Percentiles rank a stretch among this genome's conserved stretches.
phyloP scores from a whole-genome alignment of 140 eudicot species.

The Ambrosia hybrid region DNA sequence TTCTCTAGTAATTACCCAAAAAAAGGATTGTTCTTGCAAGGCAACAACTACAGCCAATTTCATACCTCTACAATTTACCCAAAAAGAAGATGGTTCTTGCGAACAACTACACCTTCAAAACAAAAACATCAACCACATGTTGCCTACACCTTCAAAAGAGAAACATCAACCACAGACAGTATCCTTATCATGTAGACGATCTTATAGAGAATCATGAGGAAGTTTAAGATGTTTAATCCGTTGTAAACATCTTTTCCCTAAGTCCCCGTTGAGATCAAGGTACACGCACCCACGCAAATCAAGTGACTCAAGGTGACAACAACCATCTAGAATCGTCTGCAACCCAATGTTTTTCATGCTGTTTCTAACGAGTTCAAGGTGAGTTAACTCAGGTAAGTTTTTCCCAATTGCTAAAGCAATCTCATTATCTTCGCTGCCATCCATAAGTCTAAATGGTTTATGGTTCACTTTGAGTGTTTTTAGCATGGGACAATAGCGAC shows the following conservation, averaged over 20 bases:
- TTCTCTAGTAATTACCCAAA: no score
- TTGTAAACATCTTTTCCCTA: not conserved
- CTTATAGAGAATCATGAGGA: not conserved
- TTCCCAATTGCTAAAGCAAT: not conserved
- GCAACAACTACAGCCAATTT: no score
- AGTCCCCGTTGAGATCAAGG: not conserved
- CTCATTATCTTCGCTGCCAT: not conserved
- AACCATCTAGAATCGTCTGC: not conserved
- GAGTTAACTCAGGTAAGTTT: not conserved
- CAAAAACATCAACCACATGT: no score
- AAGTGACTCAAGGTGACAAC: not conserved
- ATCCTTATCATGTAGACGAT: not conserved
- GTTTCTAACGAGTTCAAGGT: constrained; percentile 10
- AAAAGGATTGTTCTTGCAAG: no score
- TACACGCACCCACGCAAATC: not conserved
- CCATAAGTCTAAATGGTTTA: constrained; percentile 4
- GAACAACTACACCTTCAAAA: no score
- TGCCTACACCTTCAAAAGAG: no score
- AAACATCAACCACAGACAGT: no score
- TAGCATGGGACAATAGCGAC: constrained; percentile 33
- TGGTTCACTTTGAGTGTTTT: constrained; percentile 38
- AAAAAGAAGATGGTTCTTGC: no score
- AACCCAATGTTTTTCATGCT: not conserved
- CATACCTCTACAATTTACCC: no score
- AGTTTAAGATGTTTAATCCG: not conserved